A percentile compares a stretch with the other conserved stretches of the same genome.
phyloP scores from a whole-genome alignment of 768 basidiomycete genomes.

The Lepiota brunneoincarnata region DNA sequence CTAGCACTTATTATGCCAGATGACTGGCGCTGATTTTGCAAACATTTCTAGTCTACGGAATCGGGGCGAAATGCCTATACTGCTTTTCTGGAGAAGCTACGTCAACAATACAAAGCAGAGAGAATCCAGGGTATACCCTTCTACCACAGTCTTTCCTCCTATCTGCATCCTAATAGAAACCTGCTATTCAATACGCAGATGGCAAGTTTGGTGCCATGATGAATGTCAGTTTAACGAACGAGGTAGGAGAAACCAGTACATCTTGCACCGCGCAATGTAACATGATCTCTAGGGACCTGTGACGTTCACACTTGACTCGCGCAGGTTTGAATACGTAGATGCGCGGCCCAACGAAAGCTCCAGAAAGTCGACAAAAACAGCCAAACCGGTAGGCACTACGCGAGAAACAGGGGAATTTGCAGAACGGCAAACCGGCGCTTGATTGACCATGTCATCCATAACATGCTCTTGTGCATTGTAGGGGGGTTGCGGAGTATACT shows the following conservation, averaged over 20 bases:
- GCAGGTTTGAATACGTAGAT: conserved; percentile 68
- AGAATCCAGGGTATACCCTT: conserved; percentile 70
- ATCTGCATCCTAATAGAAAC: background rate
- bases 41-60: conserved; percentile 51
- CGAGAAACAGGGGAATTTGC: background rate
- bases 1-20: background rate
- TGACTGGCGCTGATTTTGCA: background rate
- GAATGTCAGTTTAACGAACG: conserved; percentile 84
- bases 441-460: background rate
- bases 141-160: background rate
- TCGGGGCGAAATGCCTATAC: conserved; percentile 68
- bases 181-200: conserved; percentile 43
- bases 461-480: background rate
- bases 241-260: conserved; percentile 45
- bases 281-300: conserved; percentile 63
- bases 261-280: conserved; percentile 32
- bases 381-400: background rate
- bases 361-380: conserved; percentile 12
- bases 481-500: too few relatives aligned
- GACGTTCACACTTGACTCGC: conserved; percentile 81
- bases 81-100: conserved; percentile 68
- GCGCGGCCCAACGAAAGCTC: background rate
- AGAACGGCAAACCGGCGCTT: background rate
- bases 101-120: conserved; percentile 62
- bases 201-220: conserved; percentile 98